A percentile compares a stretch with the other conserved stretches of the same genome.
These are phyloP conservation scores for Colletotrichum sp. DNA, from an alignment of 2,329 filamentous ascomycete genomes.

Conservation along the genomic window DNA sequence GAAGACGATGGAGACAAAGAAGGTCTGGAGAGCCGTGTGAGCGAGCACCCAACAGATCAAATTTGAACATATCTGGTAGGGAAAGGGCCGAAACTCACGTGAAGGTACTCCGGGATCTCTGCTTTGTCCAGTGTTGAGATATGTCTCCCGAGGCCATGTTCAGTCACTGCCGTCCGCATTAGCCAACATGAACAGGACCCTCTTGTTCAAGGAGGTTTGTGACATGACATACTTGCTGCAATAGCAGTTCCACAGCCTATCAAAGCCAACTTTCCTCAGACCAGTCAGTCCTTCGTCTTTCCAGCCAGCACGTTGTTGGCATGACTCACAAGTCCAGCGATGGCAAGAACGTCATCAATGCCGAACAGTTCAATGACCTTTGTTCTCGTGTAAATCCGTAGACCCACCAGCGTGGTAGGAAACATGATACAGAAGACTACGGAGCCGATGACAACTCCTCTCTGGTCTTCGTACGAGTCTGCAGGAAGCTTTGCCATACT, in stretches of 20 bases:
- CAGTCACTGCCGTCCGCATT: background rate
- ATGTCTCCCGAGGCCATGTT: conserved; percentile 24
- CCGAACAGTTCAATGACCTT: conserved; percentile 28
- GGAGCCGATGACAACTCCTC: conserved; percentile 18
- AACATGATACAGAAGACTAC: conserved; percentile 25
- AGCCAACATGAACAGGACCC: background rate
- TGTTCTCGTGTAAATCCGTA: conserved; percentile 28
- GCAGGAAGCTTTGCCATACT: background rate
- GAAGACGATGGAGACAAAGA: conserved; percentile 34
- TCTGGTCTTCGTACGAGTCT: conserved; percentile 8
- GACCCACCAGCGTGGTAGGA: conserved; percentile 20
- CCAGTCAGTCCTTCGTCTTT: background rate
- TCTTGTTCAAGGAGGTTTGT: background rate
- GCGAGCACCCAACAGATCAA: background rate
- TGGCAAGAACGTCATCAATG: conserved; percentile 28
- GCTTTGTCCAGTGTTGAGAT: background rate
- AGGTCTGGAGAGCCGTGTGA: conserved; percentile 23
- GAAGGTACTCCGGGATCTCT: conserved; percentile 11
- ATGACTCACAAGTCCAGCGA: conserved; percentile 26
- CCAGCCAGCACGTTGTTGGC: background rate
- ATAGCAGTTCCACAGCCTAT: conserved; percentile 3
- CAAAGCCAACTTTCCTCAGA: background rate
- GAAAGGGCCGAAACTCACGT: background rate
- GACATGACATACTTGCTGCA: background rate
- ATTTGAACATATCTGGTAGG: background rate